A percentile compares a stretch with the other conserved stretches of the same genome.
phyloP scores from a whole-genome alignment of 352 stramenopile species.

The Phytophthora crassamura region DNA sequence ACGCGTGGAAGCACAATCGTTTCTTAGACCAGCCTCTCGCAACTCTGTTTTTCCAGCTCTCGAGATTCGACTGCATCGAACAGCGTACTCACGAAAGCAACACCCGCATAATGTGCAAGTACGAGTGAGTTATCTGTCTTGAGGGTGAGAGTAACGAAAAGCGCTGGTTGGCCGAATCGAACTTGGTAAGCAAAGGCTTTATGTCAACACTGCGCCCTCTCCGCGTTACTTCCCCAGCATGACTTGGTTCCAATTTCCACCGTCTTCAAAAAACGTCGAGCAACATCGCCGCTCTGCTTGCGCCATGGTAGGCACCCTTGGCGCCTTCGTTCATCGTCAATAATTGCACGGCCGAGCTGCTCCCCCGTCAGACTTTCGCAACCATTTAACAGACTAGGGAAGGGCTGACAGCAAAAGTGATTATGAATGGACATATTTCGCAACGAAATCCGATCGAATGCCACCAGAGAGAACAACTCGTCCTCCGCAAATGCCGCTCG shows the following conservation, averaged over 20 bases:
- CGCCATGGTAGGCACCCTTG: conserved; percentile 1
- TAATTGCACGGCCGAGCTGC: not conserved
- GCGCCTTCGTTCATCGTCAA: not conserved
- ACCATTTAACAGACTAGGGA: not conserved
- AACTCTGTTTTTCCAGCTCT: not conserved
- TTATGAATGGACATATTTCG: conserved; percentile 8
- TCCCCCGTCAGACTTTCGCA: not conserved
- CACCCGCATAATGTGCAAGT: not conserved
- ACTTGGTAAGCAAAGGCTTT: not conserved
- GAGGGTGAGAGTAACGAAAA: not conserved
- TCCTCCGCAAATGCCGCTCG: conserved; percentile 11
- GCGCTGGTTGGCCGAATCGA: not conserved
- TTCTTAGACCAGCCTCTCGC: not conserved
- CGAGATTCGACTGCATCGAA: not conserved
- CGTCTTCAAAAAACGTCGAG: not conserved
- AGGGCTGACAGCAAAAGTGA: not conserved
- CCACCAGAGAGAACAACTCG: conserved; percentile 9
- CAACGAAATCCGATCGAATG: conserved; percentile 8
- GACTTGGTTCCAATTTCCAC: not conserved
- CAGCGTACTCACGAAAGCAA: not conserved
- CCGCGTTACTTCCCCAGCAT: not conserved
- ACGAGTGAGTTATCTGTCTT: not conserved
- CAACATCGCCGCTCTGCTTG: not conserved
- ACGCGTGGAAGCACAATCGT: not conserved
- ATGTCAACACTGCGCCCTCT: not conserved